A percentile compares a stretch with the other conserved stretches of the same genome.
Conservation (phyloP, 495 filamentous ascomycete genomes). For the Penicillium daleae region DNA sequence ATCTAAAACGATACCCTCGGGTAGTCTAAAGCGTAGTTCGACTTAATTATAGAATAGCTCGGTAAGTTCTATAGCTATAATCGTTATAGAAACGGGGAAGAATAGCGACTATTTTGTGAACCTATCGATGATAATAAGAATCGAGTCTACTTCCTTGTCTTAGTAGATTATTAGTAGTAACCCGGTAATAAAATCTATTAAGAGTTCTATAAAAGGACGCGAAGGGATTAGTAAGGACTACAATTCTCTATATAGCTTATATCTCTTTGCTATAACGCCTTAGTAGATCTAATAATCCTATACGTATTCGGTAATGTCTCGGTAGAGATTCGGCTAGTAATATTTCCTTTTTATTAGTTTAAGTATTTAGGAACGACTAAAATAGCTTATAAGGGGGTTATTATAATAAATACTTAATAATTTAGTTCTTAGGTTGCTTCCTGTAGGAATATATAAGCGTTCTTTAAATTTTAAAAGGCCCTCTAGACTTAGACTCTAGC, state of each 20-base stretch:
- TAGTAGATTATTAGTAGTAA: background rate
- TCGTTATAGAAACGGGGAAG: no score
- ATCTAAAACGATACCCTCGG: no score
- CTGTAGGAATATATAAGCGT: background rate
- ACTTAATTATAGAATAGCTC: no score
- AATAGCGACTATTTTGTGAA: no score
- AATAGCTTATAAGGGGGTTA: background rate
- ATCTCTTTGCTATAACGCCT: background rate
- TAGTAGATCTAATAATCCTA: background rate
- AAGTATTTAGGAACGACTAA: background rate
- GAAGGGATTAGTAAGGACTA: no score
- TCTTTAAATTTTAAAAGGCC: background rate
- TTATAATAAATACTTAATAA: constrained; percentile 2
- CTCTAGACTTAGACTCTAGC: background rate
- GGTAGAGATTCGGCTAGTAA: background rate
- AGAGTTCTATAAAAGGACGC: no score
- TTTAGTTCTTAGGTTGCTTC: background rate
- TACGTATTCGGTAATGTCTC: background rate
- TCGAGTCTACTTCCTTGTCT: no score
- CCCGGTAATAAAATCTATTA: no score
- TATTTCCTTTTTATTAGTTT: background rate
- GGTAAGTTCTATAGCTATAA: no score
- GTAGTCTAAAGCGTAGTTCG: no score
- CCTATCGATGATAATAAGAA: no score
- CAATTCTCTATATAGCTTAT: background rate